These are phyloP conservation scores for Trichophyton verrucosum DNA, from an alignment of 2,329 filamentous ascomycete species.

Conservation along the genomic window DNA sequence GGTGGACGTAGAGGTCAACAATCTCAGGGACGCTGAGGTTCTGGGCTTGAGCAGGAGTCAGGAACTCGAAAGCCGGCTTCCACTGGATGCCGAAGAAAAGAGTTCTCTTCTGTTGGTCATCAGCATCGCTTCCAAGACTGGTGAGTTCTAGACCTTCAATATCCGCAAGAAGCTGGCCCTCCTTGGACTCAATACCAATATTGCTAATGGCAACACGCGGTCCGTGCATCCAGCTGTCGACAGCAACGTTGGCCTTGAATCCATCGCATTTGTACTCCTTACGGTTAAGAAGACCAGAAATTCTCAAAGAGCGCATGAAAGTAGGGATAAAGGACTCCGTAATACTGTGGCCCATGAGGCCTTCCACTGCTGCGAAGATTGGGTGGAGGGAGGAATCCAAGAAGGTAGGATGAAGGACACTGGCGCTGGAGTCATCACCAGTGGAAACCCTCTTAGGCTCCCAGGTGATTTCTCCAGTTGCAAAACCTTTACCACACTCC, in stretches of 20 bases:
- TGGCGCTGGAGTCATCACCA: conserved; percentile 7
- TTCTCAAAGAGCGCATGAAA: conserved; percentile 14
- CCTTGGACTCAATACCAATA: conserved; percentile 11
- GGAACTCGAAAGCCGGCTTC: conserved; percentile 14
- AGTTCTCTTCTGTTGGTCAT: conserved; percentile 10
- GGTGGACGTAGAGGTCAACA: conserved; percentile 11
- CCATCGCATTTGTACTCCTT: conserved; percentile 9
- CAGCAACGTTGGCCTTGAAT: conserved; percentile 11
- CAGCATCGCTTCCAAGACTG: conserved; percentile 13
- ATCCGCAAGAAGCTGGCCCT: conserved; percentile 12
- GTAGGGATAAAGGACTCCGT: conserved; percentile 16
- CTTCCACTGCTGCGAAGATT: conserved; percentile 16
- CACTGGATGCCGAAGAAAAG: conserved; percentile 16
- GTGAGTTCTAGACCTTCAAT: conserved; percentile 15
- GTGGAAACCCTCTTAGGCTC: conserved; percentile 7
- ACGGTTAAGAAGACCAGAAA: conserved; percentile 13
- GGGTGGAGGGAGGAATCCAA: conserved; percentile 17
- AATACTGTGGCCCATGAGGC: conserved; percentile 12
- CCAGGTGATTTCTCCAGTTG: conserved; percentile 14
- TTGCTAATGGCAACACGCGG: conserved; percentile 15
- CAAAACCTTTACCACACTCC: conserved; percentile 16
- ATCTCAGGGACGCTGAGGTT: conserved; percentile 8
- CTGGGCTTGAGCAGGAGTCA: conserved; percentile 8
- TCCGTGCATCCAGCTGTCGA: conserved; percentile 13
- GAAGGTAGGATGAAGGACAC: conserved; percentile 16